Evolutionary conservation across 345 rosid genomes (phyloP).

Genomic region (Populus deltoides): DNA sequence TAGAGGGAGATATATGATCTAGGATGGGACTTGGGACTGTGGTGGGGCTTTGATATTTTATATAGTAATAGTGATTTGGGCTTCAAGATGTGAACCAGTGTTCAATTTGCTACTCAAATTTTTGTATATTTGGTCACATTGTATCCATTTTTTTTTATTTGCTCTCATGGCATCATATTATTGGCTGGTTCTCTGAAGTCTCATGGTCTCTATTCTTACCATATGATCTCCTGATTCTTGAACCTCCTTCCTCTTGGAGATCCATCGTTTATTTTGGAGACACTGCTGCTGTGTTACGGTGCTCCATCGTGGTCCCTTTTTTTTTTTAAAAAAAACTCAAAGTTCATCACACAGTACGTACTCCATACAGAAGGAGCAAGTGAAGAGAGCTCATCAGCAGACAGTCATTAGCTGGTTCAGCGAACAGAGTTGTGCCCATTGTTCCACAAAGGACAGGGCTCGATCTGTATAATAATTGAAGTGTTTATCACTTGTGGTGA

Average conservation of each 20-base stretch:
- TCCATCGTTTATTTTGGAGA: constrained; percentile 46
- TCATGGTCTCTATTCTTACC: not conserved
- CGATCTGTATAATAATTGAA: constrained; percentile 20
- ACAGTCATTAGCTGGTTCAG: constrained; percentile 28
- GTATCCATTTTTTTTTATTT: not conserved
- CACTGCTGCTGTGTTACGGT: constrained; percentile 41
- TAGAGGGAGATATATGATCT: not conserved
- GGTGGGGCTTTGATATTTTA: constrained; percentile 25
- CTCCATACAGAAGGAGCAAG: not conserved
- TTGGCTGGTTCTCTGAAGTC: not conserved
- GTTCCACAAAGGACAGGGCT: constrained; percentile 18
- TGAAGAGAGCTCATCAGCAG: constrained; percentile 2
- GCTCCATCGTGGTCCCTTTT: constrained; percentile 22
- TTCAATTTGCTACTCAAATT: not conserved
- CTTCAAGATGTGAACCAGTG: not conserved
- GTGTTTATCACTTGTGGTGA: constrained; percentile 19
- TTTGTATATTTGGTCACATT: not conserved
- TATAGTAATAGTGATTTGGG: constrained; percentile 6
- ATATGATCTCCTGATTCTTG: constrained; percentile 27
- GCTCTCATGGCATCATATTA: not conserved
- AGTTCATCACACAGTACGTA: not conserved
- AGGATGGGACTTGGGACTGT: constrained; percentile 13
- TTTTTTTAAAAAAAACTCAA: not conserved
- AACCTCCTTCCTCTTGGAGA: constrained; percentile 38
- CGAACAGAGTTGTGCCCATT: constrained; percentile 25